These are phyloP conservation scores for Chalara sp. DNA, from an alignment of 2,329 filamentous ascomycete species.

Conservation along the genomic window DNA sequence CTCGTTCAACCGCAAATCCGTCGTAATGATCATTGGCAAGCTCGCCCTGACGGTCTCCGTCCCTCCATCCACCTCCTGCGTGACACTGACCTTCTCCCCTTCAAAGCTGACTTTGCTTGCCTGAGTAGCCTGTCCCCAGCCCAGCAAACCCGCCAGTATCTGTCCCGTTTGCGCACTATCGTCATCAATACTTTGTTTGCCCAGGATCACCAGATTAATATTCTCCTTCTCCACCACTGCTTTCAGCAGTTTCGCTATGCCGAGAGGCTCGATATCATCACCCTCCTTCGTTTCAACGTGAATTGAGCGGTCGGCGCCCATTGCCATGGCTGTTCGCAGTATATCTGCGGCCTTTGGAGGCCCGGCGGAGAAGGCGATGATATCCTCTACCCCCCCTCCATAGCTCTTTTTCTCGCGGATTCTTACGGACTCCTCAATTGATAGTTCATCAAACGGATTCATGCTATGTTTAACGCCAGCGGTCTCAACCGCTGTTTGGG, in stretches of 20 bases:
- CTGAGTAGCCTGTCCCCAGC: slow-evolving; percentile 93
- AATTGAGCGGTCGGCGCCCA: slow-evolving; percentile 90
- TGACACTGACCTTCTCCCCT: slow-evolving; percentile 67
- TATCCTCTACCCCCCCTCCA: slow-evolving; percentile 75
- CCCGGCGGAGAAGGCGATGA: slow-evolving; percentile 82
- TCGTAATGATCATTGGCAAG: slow-evolving; percentile 90
- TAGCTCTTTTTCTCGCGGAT: slow-evolving; percentile 80
- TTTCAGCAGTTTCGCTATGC: slow-evolving; percentile 84
- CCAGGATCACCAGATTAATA: slow-evolving; percentile 85
- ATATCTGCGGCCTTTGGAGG: slow-evolving; percentile 83
- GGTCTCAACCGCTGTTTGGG: slow-evolving; percentile 83
- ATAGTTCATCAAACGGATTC: slow-evolving; percentile 99
- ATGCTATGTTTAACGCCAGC: slow-evolving; percentile 93
- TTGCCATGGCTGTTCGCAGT: slow-evolving; percentile 94
- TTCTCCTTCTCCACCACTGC: slow-evolving; percentile 77
- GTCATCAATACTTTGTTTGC: slow-evolving; percentile 98
- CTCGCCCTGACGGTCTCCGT: slow-evolving; percentile 81
- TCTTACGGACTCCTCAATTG: slow-evolving; percentile 90
- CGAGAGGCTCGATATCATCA: slow-evolving; percentile 76
- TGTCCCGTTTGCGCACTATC: slow-evolving; percentile 94
- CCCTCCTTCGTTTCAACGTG: slow-evolving; percentile 76
- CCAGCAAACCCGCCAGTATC: slow-evolving; percentile 90
- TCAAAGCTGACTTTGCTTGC: slow-evolving; percentile 75
- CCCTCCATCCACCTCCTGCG: slow-evolving; percentile 90
- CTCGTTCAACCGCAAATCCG: slow-evolving; percentile 90